Conservation (phyloP, 2,329 filamentous ascomycete species). For the Incumbomyces delicatus region DNA sequence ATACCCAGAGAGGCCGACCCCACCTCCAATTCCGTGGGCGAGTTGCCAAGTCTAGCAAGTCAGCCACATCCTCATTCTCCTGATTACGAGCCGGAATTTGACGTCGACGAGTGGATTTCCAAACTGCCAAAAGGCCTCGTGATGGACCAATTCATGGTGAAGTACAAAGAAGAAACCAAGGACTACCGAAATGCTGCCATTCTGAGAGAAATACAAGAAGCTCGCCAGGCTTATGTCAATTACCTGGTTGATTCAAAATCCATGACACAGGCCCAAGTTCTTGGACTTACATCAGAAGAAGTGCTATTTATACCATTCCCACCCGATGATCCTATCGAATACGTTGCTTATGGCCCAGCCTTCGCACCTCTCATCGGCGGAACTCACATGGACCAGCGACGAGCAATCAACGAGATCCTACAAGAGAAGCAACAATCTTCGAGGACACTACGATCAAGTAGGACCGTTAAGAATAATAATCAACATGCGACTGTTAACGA, state of each 20-base stretch:
- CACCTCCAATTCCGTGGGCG: no score
- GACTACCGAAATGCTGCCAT: no score
- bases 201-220: no score
- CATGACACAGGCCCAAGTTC: no score
- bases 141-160: background rate
- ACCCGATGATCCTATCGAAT: background rate
- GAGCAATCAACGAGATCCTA: conserved; percentile 8
- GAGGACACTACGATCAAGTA: background rate
- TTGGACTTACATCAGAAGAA: no score
- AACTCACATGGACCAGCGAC: conserved; percentile 8
- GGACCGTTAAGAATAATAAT: background rate
- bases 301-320: background rate
- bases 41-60: no score
- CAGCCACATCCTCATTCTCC: no score
- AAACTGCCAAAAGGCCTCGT: background rate
- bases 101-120: background rate
- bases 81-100: background rate
- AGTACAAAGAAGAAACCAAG: background rate
- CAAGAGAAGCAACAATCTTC: background rate
- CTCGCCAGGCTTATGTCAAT: no score
- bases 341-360: background rate
- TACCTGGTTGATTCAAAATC: no score
- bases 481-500: no score
- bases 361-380: conserved; percentile 14
- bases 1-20: no score